Base-by-base conservation (phyloP, 2,329 filamentous ascomycete genomes). In the Aspergillus novofumigatus region DNA sequence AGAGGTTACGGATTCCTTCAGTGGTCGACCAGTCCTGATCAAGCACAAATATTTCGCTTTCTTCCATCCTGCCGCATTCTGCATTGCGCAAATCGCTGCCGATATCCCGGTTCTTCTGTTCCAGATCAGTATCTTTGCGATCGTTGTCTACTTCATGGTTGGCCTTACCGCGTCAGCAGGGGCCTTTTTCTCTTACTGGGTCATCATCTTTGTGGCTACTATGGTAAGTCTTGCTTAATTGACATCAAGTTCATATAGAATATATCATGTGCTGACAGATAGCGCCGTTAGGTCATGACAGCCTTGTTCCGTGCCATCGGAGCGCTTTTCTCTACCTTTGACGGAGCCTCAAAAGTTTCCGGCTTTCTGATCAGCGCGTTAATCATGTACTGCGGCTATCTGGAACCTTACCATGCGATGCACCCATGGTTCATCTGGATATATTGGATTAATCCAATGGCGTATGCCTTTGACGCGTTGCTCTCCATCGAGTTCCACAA, bases 131-230 rank as follows among this genome's bases (percentile, higher is more conserved):
- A 71, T 76, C 0, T 89, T 89, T 61, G 76, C 80, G 2, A 5
- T 89, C 0, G 76, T 86, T 0, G 59, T 86, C 0, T 88, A 88
- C 71, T 89, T 86, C 61, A 86, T 88, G 84, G 81, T 81, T 14
- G 82, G 82, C 0, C 71, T 88, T 25, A 80, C 78, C 4, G 68
- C 69, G 45, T 72, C 75, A 0, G 84, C 85, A 0, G 75, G 66
- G 0, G 72, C 77, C 0, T 88, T 87, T 73, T 87, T 89, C 64
- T 86, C 84, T 0, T 86, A 80, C 63, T 87, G 82, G 82, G 58
- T 83, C 21, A 53, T 85, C 9, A 65, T 86, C 0, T 73, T 84
- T 35, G 67, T 77, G 0, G 77, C 77, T 0, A 80, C 82, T 0
- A 81, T 86, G 67, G 79, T 82, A 63, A 67, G 76, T 66, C 6